These are phyloP conservation scores for Mycosarcoma mackinlayi DNA, from an alignment of 1,284 basidiomycete genomes.

Conservation along the genomic window DNA sequence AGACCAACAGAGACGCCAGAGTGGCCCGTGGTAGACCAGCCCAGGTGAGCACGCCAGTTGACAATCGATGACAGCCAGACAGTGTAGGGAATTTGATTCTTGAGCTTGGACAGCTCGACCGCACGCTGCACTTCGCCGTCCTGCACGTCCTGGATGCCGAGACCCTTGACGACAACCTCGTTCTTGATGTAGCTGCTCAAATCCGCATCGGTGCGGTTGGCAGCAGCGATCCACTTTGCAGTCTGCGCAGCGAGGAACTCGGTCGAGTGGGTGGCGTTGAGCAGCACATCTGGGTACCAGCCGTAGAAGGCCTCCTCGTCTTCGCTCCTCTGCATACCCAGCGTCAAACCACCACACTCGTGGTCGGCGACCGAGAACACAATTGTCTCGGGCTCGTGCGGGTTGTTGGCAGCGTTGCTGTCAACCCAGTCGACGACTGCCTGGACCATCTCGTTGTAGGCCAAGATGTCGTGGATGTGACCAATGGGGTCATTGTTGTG, in stretches of 20 bases:
- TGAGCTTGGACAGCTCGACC: constrained; percentile 39
- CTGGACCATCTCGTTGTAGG: constrained; percentile 57
- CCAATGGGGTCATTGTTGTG: constrained; percentile 67
- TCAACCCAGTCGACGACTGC: constrained; percentile 56
- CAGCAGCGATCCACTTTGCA: constrained; percentile 49
- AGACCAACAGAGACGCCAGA: constrained; percentile 52
- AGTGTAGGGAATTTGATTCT: constrained; percentile 42
- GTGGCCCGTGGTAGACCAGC: constrained; percentile 57
- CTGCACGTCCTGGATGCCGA: constrained; percentile 51
- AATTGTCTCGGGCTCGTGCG: constrained; percentile 50
- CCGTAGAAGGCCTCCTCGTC: constrained; percentile 48
- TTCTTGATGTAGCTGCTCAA: constrained; percentile 49
- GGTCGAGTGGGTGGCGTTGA: constrained; percentile 60
- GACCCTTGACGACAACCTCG: constrained; percentile 39
- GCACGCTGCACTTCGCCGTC: constrained; percentile 52
- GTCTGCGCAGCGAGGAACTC: constrained; percentile 54
- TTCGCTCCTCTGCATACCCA: constrained; percentile 51
- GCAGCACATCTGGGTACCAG: constrained; percentile 61
- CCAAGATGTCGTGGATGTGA: constrained; percentile 65
- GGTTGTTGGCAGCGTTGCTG: constrained; percentile 39
- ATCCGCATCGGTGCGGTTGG: constrained; percentile 56
- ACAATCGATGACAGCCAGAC: constrained; percentile 48
- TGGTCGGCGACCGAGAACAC: constrained; percentile 64
- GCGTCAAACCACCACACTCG: constrained; percentile 65
- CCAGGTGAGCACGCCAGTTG: constrained; percentile 59